phyloP scores from a whole-genome alignment of 2,329 filamentous ascomycete species.

The Botrytis squamosa region DNA sequence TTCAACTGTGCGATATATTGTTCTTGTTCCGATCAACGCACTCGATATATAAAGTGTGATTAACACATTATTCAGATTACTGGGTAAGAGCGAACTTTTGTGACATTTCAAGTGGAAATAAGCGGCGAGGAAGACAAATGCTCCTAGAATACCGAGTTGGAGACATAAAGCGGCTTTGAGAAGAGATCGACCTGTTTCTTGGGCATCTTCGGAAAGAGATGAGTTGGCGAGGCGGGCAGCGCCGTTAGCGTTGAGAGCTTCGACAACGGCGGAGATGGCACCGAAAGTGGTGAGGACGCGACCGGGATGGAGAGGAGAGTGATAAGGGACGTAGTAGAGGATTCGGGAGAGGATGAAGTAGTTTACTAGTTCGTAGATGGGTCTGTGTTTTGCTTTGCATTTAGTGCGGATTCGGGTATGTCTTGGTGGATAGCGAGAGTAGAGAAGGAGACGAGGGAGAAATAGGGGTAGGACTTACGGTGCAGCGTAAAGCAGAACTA shows the following conservation, averaged over 20 bases:
- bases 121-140: slow-evolving; percentile 50
- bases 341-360: slow-evolving; percentile 61
- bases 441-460: not conserved
- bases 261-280: slow-evolving; percentile 48
- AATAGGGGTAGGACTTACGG: slow-evolving; percentile 28
- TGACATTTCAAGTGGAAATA: slow-evolving; percentile 50
- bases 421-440: not conserved
- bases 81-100: slow-evolving; percentile 37
- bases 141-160: slow-evolving; percentile 52
- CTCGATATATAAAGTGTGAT: slow-evolving; percentile 53
- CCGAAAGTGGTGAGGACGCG: slow-evolving; percentile 49
- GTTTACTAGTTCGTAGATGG: slow-evolving; percentile 60
- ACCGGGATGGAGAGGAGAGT: slow-evolving; percentile 51
- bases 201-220: slow-evolving; percentile 41
- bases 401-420: not conserved
- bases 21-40: slow-evolving; percentile 51
- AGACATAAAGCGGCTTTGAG: slow-evolving; percentile 52
- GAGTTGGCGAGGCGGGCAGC: slow-evolving; percentile 50
- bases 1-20: slow-evolving; percentile 58
- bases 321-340: slow-evolving; percentile 60
- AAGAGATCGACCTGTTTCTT: slow-evolving; percentile 46
- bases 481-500: slow-evolving; percentile 36
- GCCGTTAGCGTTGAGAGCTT: slow-evolving; percentile 50
- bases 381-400: slow-evolving; percentile 41
- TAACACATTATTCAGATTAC: slow-evolving; percentile 40